Base-by-base conservation (phyloP, 176 grass and related monocot genomes). In the Raddia distichophylla region DNA sequence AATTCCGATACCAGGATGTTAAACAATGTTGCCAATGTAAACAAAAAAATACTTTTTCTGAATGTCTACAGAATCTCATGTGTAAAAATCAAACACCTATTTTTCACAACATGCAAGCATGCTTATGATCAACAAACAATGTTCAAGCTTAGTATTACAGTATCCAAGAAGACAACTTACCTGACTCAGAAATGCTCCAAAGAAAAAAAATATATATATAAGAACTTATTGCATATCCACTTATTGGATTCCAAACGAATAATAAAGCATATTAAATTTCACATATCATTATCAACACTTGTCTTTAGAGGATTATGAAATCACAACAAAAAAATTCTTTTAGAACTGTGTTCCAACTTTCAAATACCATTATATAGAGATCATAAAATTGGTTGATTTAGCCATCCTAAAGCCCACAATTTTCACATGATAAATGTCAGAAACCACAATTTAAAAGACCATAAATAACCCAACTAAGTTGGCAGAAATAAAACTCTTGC, bases 161-260 rank as follows among this genome's bases (percentile, higher is more conserved):
- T 40, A 45, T 78, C 33, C 46, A 53, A 27, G 19, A 86, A 64
- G 17, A 86, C 1, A 15, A 32, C 5, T 27, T 52, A 43, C 43
- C 7, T 64, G 13, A n/a, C 64, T 27, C 16, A 18, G 6, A 83
- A 15, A 19, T 44, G 49, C 34, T 54, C 18, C 47, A 45, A 27
- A n/a, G 53, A 83, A 43, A 83, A 43, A 6, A 65, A 49, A 48
- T 10, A 14, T 19, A 34, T 40, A 73, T 49, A 55, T 55, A 19
- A 80, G 9, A 49, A 64, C 27, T 27, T 1, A 27, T 3, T 71
- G 37, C 18, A 18, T 47, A 15, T 20, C 14, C 57, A 42, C 65
- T n/a, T 73, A 51, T 67, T 58, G 37, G 33, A 73, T 67, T 18
- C 80, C 44, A 78, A 67, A 61, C 7, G 5, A 66, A 67, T 71